phyloP scores from a whole-genome alignment of 352 stramenopile genomes.

The Pythium volutum region DNA sequence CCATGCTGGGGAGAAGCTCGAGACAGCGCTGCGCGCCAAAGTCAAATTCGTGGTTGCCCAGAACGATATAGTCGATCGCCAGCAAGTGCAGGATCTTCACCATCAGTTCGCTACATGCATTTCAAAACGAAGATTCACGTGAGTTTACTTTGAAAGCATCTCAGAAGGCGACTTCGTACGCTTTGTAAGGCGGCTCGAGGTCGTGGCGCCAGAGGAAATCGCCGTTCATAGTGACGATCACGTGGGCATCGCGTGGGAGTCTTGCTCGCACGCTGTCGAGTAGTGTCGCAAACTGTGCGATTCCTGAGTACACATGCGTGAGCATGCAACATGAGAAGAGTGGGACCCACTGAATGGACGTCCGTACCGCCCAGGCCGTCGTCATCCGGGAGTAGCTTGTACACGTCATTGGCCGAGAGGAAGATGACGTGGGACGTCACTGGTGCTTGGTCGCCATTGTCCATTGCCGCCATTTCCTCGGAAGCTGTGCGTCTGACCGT shows the following conservation, averaged over 20 bases:
- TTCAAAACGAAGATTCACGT: not conserved
- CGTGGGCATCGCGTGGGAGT: conserved; percentile 10
- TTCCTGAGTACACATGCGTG: not conserved
- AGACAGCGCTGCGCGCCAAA: conserved; percentile 34
- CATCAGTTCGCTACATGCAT: conserved; percentile 51
- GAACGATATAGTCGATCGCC: conserved; percentile 62
- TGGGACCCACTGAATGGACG: not conserved
- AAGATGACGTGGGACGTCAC: conserved; percentile 15
- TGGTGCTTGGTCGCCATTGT: not conserved
- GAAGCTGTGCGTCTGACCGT: not conserved
- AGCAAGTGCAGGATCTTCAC: conserved; percentile 70
- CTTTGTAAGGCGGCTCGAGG: conserved; percentile 27
- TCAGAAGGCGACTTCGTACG: conserved; percentile 2
- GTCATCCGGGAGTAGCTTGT: conserved; percentile 22
- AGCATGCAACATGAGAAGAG: not conserved
- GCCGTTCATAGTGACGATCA: conserved; percentile 31
- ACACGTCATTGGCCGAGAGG: conserved; percentile 18
- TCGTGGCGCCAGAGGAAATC: conserved; percentile 31
- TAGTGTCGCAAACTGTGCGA: conserved; percentile 21
- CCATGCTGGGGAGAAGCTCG: not conserved
- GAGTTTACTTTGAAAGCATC: not conserved
- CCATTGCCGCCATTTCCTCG: not conserved
- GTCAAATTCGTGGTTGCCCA: conserved; percentile 83
- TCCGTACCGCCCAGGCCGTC: conserved; percentile 16
- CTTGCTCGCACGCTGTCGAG: conserved; percentile 3